A percentile compares a stretch with the other conserved stretches of the same genome.
Conservation (phyloP, 257 asterid genomes). For the Solanum tarapatanum region DNA sequence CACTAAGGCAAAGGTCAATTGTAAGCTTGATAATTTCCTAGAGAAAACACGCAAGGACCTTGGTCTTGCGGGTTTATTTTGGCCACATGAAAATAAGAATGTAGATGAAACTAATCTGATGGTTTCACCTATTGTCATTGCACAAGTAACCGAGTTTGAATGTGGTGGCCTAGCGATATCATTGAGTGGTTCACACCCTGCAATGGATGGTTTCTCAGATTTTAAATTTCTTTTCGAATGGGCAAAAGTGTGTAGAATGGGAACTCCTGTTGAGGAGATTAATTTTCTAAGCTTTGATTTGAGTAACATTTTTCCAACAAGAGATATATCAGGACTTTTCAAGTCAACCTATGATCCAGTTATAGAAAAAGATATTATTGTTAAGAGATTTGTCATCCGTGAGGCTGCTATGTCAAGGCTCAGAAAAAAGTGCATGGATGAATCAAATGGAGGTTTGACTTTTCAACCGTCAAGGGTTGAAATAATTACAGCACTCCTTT, state of each 20-base stretch:
- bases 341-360: not conserved
- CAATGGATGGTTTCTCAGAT: not conserved
- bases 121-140: not conserved
- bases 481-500: not conserved
- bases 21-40: not conserved
- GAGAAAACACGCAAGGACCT: not conserved
- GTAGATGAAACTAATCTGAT: not conserved
- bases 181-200: not conserved
- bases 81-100: not conserved
- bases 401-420: not conserved
- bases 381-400: not conserved
- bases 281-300: not conserved
- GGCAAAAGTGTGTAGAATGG: not conserved
- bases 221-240: not conserved
- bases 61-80: not conserved
- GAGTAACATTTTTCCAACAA: not conserved
- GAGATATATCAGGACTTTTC: not conserved
- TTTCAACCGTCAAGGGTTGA: not conserved
- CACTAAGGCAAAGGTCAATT: not conserved
- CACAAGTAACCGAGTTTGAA: not conserved
- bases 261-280: not conserved
- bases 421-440: not conserved
- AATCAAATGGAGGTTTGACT: not conserved
- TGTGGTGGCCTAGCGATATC: not conserved
- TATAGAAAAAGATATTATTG: not conserved